Evolutionary conservation across 1,284 basidiomycete genomes (phyloP), one percentile per base, ranked within the genome.

Genomic region (Cystobasidiaceae sp.): DNA sequence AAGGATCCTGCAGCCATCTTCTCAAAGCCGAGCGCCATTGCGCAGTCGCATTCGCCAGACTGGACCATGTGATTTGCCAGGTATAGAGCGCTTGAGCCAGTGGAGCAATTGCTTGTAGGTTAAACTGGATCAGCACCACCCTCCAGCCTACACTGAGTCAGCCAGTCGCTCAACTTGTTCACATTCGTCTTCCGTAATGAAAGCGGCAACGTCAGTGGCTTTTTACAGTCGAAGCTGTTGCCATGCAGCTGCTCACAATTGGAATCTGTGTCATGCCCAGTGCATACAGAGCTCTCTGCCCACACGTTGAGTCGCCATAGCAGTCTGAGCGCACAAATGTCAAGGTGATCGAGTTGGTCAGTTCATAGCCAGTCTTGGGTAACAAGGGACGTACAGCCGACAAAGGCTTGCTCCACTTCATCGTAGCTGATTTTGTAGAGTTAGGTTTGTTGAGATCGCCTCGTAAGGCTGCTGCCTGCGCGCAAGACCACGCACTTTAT

Each of bases 191-290:
- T 7, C 4, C n/a, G 7, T 17, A 44, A 44, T 4, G 15, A 17
- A n/a, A n/a, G n/a, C n/a, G n/a, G n/a, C n/a, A n/a, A n/a, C n/a
- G n/a, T n/a, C n/a, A n/a, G n/a, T n/a, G n/a, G n/a, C n/a, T n/a
- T n/a, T n/a, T n/a, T n/a, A n/a, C n/a, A n/a, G n/a, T n/a, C n/a
- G n/a, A n/a, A 39, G 4, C 65, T 67, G 77, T 90, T 90, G 78
- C n/a, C n/a, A n/a, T n/a, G n/a, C 89, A 90, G 55, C 90, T 87
- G 72, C 92, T 92, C 57, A 87, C 83, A 72, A 93, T 87, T 0
- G 90, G 90, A 67, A 93, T 91, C 27, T 84, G 82, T 3, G 89
- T 92, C 76, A 92, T 81, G 17, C 90, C 90, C 46, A 93, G 84
- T 74, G 86, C 86, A 76, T 92, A 93, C n/a, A 93, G 79, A 2